Conservation (phyloP, 768 basidiomycete genomes). For the Calocera viscosa region DNA sequence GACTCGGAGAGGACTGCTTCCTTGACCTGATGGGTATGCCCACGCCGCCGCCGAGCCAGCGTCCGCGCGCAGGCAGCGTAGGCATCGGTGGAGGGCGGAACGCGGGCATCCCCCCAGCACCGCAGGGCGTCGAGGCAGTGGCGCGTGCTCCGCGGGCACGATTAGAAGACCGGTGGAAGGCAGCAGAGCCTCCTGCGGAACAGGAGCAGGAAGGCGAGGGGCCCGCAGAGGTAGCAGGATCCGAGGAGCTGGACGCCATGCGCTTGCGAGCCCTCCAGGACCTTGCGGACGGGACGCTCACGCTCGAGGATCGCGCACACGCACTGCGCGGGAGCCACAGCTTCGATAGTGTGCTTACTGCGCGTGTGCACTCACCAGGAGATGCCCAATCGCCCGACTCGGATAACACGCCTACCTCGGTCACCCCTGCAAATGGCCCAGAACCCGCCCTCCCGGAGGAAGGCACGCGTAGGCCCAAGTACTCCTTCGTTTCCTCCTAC, state of each 20-base stretch:
- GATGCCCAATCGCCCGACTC: background rate
- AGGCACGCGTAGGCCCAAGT: background rate
- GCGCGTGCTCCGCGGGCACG: background rate
- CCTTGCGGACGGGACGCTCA: background rate
- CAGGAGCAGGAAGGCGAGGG: background rate
- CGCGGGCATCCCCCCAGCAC: background rate
- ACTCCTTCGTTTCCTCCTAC: slow-evolving; percentile 27
- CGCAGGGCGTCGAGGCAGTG: background rate
- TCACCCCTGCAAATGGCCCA: background rate
- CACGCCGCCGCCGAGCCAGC: background rate
- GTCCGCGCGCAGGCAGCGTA: background rate
- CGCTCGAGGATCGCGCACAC: background rate
- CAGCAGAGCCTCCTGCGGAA: background rate
- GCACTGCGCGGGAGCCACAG: background rate
- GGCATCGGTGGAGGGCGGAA: background rate
- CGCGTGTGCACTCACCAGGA: background rate
- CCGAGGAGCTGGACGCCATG: background rate
- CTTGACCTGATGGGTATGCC: background rate
- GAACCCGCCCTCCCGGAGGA: background rate
- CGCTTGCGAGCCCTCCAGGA: background rate
- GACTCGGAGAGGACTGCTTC: background rate
- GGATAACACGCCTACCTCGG: background rate
- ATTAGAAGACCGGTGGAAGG: background rate
- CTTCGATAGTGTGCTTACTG: background rate
- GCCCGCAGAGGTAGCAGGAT: background rate